phyloP scores from a whole-genome alignment of 1,284 basidiomycete genomes.

The Ustilago trichophora region DNA sequence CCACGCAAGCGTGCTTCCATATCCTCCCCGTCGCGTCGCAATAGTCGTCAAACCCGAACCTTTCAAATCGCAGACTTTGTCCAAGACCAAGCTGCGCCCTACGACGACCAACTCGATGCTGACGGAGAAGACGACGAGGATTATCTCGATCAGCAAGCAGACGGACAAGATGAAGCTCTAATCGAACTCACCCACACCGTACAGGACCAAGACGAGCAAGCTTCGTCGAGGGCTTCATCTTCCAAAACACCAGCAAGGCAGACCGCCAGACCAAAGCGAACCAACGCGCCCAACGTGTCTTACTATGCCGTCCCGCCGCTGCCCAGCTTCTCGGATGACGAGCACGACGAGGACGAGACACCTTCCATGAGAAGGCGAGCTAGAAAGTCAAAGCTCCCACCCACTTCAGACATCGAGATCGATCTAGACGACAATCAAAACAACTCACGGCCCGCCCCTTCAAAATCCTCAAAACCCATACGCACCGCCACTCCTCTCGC shows the following conservation, averaged over 20 bases:
- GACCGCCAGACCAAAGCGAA: conserved; percentile 14
- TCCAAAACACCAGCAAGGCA: conserved; percentile 10
- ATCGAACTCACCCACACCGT: too few species aligned
- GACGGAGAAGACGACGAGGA: conserved; percentile 32
- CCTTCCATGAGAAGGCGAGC: conserved; percentile 22
- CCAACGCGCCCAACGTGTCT: conserved; percentile 9
- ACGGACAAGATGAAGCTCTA: conserved; percentile 9
- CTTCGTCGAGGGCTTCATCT: too few species aligned
- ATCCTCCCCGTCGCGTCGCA: conserved; percentile 11
- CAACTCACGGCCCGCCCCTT: background rate
- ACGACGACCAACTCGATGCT: conserved; percentile 30
- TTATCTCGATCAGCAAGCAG: conserved; percentile 11
- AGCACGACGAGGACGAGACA: conserved; percentile 19
- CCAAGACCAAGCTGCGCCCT: conserved; percentile 14
- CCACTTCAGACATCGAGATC: conserved; percentile 22
- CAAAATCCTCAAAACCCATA: background rate
- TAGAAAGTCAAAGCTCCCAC: background rate
- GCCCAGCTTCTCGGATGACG: conserved; percentile 15
- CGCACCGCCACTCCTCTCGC: conserved; percentile 1
- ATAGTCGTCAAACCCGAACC: conserved; percentile 13
- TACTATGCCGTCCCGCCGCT: conserved; percentile 14
- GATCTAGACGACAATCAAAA: background rate
- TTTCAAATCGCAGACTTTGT: conserved; percentile 20
- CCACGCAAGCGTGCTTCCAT: conserved; percentile 3
- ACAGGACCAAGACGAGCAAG: too few species aligned